Base-by-base conservation (phyloP, 2,329 filamentous ascomycete species). In the Hirsutella rhossiliensis region DNA sequence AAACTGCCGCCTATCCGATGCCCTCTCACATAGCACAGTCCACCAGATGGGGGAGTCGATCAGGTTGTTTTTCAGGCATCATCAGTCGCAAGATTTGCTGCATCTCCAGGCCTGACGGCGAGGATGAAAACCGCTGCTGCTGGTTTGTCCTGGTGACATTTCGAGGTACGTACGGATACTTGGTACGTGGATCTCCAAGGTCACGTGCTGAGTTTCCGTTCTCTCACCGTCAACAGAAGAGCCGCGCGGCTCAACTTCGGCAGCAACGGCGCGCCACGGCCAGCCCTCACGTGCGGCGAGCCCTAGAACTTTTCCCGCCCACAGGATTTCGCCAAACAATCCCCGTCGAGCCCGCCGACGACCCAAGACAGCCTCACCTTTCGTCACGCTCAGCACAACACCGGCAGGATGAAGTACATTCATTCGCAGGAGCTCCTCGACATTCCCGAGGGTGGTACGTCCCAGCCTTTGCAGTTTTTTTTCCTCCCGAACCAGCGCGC, bases 331-430 rank as follows among this genome's bases (percentile, higher is more conserved):
- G 56, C 54, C 54, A 58, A 64, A 56, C 55, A 59, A 56, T 62
- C 61, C 19, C 38, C 56, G 59, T 60, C 57, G 62, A 59, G 61
- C 62, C 50, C 51, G 59, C 56, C 55, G 52, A 50, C 56, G 57
- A 59, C 56, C 55, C 52, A 61, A 52, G 62, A 63, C 62, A 63
- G 61, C 62, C 62, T 64, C 62, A 62, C 61, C 60, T 56, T 55
- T 37, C 64, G 60, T 62, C 65, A 67, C 65, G 62, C 63, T 62
- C 62, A 47, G 62, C 62, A 64, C 66, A 66, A 64, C 62, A 68
- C 68, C 71, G 73, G 75, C 84, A 96, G 86, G 75, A 97, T 97
- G 92, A 94, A 86, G 80, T 97, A 96, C 87, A 95, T 98, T 77
- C 88, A 96, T 81, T 94, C 87, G 67, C 79, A 90, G 76, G 90